Base-by-base conservation (phyloP, 192 early-diverging fungal genomes). In the Rhizoclosmatium sp. region DNA sequence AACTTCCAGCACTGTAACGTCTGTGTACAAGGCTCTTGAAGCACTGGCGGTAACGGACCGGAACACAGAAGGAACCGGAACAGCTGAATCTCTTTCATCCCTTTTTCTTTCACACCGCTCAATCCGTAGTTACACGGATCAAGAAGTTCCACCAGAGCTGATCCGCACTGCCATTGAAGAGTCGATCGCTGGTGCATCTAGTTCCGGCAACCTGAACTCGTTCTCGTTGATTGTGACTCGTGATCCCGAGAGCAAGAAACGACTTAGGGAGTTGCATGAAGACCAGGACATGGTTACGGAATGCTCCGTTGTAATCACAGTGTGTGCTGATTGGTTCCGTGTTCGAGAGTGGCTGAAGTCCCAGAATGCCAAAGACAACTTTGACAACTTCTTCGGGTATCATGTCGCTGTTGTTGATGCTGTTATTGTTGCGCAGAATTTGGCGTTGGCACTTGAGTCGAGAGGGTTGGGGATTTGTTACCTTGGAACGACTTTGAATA, bases 341-440 rank as follows among this genome's bases (percentile, higher is more conserved):
- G 39, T 39, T 14, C 40, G 68, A 47, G 44, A 69, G 47, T 69
- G 68, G 68, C 47, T 69, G 3, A 69, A 49, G 19, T 39, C 19
- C 19, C 68, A 39, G 4, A 49, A 9, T 16, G 68, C 68, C 16
- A 69, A 69, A 4, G 68, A 69, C 47, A 47, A 47, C 40, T 69
- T 69, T 47, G 40, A 41, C 44, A 69, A 41, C 44, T 69, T 69
- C 40, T 40, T 47, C 47, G 68, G 68, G 44, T 69, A 69, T 47
- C 68, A 69, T 40, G 68, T 69, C 16, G 68, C 45, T 19, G 68
- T 69, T 69, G 68, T 69, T 2, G 68, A 69, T 19, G 68, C 68
- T 3, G 14, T 69, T 47, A 69, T 69, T 19, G 40, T 69, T 40
- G 68, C 68, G 12, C 68, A 69, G 47, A 69, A 69, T 40, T 21